phyloP scores from a whole-genome alignment of 2,329 filamentous ascomycete species.

The Penicillium sp. region DNA sequence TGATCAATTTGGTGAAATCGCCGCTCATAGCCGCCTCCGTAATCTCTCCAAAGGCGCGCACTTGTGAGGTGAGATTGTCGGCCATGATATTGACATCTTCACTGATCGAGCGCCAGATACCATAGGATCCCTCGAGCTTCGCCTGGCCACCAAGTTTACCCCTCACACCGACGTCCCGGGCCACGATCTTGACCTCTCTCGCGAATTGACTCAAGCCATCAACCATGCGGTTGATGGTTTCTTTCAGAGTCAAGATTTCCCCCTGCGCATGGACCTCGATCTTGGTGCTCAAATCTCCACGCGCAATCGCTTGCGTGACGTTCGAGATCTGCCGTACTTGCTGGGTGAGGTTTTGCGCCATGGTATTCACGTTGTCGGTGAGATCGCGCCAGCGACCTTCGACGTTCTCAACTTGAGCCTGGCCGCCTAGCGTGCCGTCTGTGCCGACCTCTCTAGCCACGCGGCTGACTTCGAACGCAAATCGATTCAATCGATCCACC shows the following conservation, averaged over 20 bases:
- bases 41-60: slow-evolving; percentile 91
- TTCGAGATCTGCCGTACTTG: slow-evolving; percentile 81
- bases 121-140: slow-evolving; percentile 80
- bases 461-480: slow-evolving; percentile 57
- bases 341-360: slow-evolving; percentile 54
- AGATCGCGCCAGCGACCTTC: slow-evolving; percentile 59
- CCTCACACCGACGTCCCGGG: slow-evolving; percentile 89
- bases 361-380: slow-evolving; percentile 59
- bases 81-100: slow-evolving; percentile 91
- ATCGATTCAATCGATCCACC: slow-evolving; percentile 56
- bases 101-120: slow-evolving; percentile 94
- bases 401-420: slow-evolving; percentile 56
- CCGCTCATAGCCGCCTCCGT: slow-evolving; percentile 90
- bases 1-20: slow-evolving; percentile 90
- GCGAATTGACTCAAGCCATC: slow-evolving; percentile 88
- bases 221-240: slow-evolving; percentile 98
- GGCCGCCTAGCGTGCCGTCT: slow-evolving; percentile 54
- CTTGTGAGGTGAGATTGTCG: slow-evolving; percentile 79
- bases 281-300: slow-evolving; percentile 88
- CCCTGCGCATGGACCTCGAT: slow-evolving; percentile 89
- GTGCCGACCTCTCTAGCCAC: slow-evolving; percentile 57
- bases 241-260: slow-evolving; percentile 83
- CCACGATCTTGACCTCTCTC: slow-evolving; percentile 85
- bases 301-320: slow-evolving; percentile 86
- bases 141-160: slow-evolving; percentile 97